Base-by-base conservation (phyloP, 1,284 basidiomycete genomes). In the Ganoderma sinense region DNA sequence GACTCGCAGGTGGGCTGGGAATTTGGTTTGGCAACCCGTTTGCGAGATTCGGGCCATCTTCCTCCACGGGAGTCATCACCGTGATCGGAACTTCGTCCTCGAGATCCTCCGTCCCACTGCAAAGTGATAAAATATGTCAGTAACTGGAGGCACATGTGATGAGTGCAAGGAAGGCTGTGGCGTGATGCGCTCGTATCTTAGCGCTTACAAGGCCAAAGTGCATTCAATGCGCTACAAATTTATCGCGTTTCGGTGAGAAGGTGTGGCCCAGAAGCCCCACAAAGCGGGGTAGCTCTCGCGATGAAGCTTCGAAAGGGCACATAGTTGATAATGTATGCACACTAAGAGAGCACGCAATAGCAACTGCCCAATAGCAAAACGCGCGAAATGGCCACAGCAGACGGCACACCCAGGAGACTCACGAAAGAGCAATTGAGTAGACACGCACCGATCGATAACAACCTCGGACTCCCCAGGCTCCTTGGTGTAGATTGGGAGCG, bases 401-500 rank as follows among this genome's bases (percentile, higher is more conserved):
- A 51, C n/a, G 8, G 23, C n/a, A 13, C 48, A 23, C 8, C 14
- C 55, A 6, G 31, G 6, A 20, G 31, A 31, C 29, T 58, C 36
- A 39, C 33, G 20, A 59, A 8, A 18, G 16, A 31, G 16, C 5
- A 20, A 5, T 10, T 7, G 31, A 26, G 31, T 7, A 16, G 53
- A 56, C 33, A 67, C 76, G 67, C 71, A 91, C 91, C 89, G 83
- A 71, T 86, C 86, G 65, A 93, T 87, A 6, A 93, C 92, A 41
- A 93, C 82, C 74, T 93, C 91, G 48, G 89, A 84, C 66, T 92
- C 91, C 10, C 91, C 92, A 0, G 91, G 90, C 70, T 93, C 91
- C 76, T 91, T 91, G 79, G 88, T 91, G 72, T 93, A 93, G 26
- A 84, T 86, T 7, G 91, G 92, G 33, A 93, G 77, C 2, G 89